phyloP scores from a whole-genome alignment of 2,329 filamentous ascomycete species.

The Scortechinia acanthostroma region DNA sequence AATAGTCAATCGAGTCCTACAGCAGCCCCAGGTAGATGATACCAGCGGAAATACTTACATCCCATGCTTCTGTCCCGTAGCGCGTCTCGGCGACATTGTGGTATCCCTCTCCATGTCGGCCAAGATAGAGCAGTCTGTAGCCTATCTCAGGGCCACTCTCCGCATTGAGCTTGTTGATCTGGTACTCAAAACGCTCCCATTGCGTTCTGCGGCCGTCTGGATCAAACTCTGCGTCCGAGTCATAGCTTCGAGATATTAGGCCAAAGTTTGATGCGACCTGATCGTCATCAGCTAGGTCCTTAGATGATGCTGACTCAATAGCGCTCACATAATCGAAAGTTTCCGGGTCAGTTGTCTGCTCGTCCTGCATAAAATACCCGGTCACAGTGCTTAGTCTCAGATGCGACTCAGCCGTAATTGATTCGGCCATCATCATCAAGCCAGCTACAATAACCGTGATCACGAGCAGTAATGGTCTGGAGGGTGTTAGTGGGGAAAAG shows the following conservation, averaged over 20 bases:
- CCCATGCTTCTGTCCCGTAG: constrained; percentile 52
- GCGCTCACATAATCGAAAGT: constrained; percentile 37
- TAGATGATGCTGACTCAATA: constrained; percentile 2
- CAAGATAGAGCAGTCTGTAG: constrained; percentile 50
- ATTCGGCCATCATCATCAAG: no score
- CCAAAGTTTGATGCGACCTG: constrained; percentile 35
- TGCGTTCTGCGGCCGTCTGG: constrained; percentile 7
- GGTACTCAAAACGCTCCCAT: not conserved
- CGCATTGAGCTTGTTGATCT: constrained; percentile 6
- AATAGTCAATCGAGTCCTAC: not conserved
- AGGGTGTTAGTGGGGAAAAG: no score
- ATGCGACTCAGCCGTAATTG: no score
- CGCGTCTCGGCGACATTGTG: constrained; percentile 52
- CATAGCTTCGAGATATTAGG: constrained; percentile 34
- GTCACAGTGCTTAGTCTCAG: constrained; percentile 27
- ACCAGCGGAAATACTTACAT: constrained; percentile 27
- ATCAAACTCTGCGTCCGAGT: constrained; percentile 20
- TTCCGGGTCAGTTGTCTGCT: constrained; percentile 31
- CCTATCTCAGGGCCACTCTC: constrained; percentile 23
- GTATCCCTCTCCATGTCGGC: constrained; percentile 51
- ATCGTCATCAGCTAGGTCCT: not conserved
- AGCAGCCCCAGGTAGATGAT: not conserved
- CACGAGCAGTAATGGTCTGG: no score
- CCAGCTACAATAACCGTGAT: no score
- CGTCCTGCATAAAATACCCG: constrained; percentile 40